These are phyloP conservation scores for Gynandropsis gynandra DNA, from an alignment of 345 rosid species.

Conservation along the genomic window DNA sequence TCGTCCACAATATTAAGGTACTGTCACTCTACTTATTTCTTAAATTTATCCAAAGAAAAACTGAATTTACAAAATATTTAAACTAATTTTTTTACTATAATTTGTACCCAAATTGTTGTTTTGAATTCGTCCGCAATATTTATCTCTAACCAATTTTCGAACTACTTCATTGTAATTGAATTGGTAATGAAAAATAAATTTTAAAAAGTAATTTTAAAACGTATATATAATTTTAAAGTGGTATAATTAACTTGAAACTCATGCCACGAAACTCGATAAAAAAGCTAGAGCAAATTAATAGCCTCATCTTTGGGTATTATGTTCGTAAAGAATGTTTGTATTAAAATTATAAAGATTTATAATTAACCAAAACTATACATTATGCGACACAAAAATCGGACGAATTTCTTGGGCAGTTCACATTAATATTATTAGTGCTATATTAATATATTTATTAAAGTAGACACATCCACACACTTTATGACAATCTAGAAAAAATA, in stretches of 20 bases:
- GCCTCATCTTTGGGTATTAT: constrained; percentile 18
- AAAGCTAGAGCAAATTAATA: constrained; percentile 12
- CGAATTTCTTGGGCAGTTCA: constrained; percentile 69
- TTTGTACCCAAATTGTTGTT: too few relatives aligned
- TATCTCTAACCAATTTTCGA: too few relatives aligned
- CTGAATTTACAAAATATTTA: too few relatives aligned
- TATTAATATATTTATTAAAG: constrained; percentile 8
- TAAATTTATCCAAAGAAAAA: too few relatives aligned
- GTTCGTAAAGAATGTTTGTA: constrained; percentile 20
- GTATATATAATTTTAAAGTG: constrained; percentile 9
- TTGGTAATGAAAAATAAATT: too few relatives aligned
- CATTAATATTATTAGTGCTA: constrained; percentile 34
- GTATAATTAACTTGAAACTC: background rate
- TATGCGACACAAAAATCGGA: constrained; percentile 31
- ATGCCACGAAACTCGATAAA: constrained; percentile 25
- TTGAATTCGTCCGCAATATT: too few relatives aligned
- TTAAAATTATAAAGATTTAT: constrained; percentile 4
- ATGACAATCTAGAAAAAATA: background rate
- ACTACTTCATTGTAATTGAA: too few relatives aligned
- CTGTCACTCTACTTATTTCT: too few relatives aligned
- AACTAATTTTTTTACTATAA: too few relatives aligned
- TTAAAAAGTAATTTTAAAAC: background rate
- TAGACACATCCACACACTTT: background rate
- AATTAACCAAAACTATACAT: constrained; percentile 28
- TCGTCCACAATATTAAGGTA: too few relatives aligned